Evolutionary conservation across 176 grass and related monocot species (phyloP).

Genomic region (Puccinellia tenuiflora): DNA sequence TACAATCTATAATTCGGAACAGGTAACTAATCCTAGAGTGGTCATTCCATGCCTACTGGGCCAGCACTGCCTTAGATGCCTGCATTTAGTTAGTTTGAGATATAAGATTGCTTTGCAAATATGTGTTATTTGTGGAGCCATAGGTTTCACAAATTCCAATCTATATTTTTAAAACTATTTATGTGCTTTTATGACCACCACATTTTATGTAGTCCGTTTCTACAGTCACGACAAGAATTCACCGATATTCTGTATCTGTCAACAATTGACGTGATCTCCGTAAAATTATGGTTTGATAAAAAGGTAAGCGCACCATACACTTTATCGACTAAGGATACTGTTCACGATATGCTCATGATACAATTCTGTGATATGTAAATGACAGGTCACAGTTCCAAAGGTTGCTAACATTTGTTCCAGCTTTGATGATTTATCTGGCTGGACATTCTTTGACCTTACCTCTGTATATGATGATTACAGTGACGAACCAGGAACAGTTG

Average conservation of each 20-base stretch:
- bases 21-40: constrained; percentile 38
- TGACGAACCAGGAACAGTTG: constrained; percentile 53
- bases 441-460: constrained; percentile 74
- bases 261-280: constrained; percentile 49
- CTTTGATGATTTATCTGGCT: constrained; percentile 68
- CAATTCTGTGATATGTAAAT: constrained; percentile 11
- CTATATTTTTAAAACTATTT: background rate
- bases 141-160: constrained; percentile 1
- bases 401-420: constrained; percentile 64
- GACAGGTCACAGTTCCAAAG: constrained; percentile 67
- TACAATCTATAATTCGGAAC: constrained; percentile 63
- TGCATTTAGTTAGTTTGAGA: background rate
- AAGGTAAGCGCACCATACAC: constrained; percentile 37
- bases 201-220: constrained; percentile 50
- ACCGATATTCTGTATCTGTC: constrained; percentile 59
- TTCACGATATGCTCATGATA: background rate
- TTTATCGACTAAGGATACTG: background rate
- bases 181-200: constrained; percentile 15
- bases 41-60: background rate
- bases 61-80: background rate
- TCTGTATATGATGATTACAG: constrained; percentile 71
- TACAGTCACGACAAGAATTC: constrained; percentile 60
- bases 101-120: background rate
- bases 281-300: constrained; percentile 88
- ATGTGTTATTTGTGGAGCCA: background rate